A percentile compares a stretch with the other conserved stretches of the same genome.
Conservation (phyloP, 2,329 filamentous ascomycete species). For the Nigrospora sphaerica region DNA sequence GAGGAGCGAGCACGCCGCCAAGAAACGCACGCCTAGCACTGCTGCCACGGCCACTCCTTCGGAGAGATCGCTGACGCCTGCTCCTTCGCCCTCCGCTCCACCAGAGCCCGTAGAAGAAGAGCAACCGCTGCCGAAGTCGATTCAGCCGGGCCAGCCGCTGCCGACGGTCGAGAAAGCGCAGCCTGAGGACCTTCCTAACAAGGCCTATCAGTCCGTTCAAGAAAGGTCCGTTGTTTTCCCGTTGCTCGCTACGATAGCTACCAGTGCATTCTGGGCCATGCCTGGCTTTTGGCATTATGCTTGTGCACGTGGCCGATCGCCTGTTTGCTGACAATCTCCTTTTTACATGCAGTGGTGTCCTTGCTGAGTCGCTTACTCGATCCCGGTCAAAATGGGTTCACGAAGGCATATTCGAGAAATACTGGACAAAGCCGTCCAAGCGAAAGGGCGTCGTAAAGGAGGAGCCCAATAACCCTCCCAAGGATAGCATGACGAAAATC, state of each 20-base stretch:
- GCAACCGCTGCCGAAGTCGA: slow-evolving; percentile 49
- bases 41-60: slow-evolving; percentile 37
- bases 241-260: slow-evolving; percentile 8
- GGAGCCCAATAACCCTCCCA: slow-evolving; percentile 59
- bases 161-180: slow-evolving; percentile 65
- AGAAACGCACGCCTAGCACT: slow-evolving; percentile 40
- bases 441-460: slow-evolving; percentile 58
- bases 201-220: slow-evolving; percentile 66
- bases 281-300: no score
- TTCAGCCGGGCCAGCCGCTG: slow-evolving; percentile 60
- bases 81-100: slow-evolving; percentile 18
- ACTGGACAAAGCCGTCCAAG: slow-evolving; percentile 68
- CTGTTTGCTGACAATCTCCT: no score
- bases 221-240: slow-evolving; percentile 49
- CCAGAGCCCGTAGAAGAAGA: slow-evolving; percentile 27
- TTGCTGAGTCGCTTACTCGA: slow-evolving; percentile 64
- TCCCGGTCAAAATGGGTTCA: slow-evolving; percentile 69
- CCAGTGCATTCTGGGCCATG: slow-evolving; percentile 4
- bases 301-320: no score
- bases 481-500: slow-evolving; percentile 66
- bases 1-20: slow-evolving; percentile 51
- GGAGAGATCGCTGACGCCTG: slow-evolving; percentile 41
- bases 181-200: slow-evolving; percentile 50
- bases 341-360: slow-evolving; percentile 52
- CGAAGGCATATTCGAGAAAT: slow-evolving; percentile 68